Base-by-base conservation (phyloP, 208 protist species). In the Trypanosoma brucei region DNA sequence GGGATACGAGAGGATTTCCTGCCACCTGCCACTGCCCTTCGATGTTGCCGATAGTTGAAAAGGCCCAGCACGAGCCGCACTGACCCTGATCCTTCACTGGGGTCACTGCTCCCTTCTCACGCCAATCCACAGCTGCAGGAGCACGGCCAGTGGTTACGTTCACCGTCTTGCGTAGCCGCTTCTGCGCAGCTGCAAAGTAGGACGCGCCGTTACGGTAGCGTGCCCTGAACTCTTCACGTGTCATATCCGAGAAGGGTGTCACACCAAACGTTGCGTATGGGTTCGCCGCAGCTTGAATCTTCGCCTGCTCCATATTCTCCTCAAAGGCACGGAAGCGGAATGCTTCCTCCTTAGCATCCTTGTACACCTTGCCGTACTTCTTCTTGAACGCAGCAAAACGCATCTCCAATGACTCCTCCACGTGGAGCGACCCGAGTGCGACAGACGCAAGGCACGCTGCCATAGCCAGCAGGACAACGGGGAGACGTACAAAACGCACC, bases 11-110 rank as follows among this genome's bases (percentile, higher is more conserved):
- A 14, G 59, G 22, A 56, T 92, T 33, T 45, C 76, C 81, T n/a
- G 78, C 70, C 35, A 92, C 51, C 51, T 61, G 44, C 74, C 76
- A 88, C 59, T 87, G 80, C 7, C 74, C 62, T 68, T 91, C 84
- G 35, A 91, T 87, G 70, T 77, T 84, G 44, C 81, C 84, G 22
- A 81, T 71, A 13, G 84, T 51, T 5, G 86, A 93, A 81, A 99
- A 98, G 36, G 95, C 66, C 96, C 96, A 99, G 84, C 97, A 98
- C 3, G 85, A 94, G 59, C 96, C 97, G 74, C 96, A 99, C 37
- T 51, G 53, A 38, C 88, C 91, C 79, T 98, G 95, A 72, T 97
- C 83, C 81, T 98, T 98, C 39, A 98, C 94, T 8, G 63, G 70
- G 3, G 91, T 93, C 57, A 98, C 92, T 13, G 83, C 89, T 45